Evolutionary conservation across 257 asterid species (phyloP), one percentile per base, ranked within the genome.

Genomic region (Solanum stenotomum): DNA sequence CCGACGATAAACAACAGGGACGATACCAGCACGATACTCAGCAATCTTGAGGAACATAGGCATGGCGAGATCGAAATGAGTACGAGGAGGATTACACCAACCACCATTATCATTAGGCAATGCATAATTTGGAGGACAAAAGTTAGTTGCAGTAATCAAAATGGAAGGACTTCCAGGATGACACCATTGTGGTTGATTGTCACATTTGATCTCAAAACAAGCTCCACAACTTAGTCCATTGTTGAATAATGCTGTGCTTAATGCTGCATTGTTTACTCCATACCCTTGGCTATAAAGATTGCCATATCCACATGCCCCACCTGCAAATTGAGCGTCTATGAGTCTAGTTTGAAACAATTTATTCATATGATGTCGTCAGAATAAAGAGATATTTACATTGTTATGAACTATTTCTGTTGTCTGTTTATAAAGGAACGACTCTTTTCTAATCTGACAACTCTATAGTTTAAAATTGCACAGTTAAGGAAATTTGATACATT

Each of bases 241-340:
- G 93, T 94, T 95, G 92, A 94, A 95, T 65, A 95, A 88, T 25
- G 98, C 96, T 23, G 98, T 94, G 91, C 98, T 94, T 14, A 95
- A 90, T 5, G 98, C 98, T 13, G 91, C 98, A 7, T 93, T 95
- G 92, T 93, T 94, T 72, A 93, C 98, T 44, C 96, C 98, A 89
- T 95, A 94, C 0, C 98, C 98, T 77, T 93, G 96, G 92, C 98
- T 95, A 91, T 95, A 94, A 49, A 95, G 86, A 87, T 95, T 94
- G 6, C 98, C 98, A 74, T 94, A 95, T 20, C 97, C 96, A 78
- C 98, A 94, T 20, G 98, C 96, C 29, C 96, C 95, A 13, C 97
- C 98, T 78, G 14, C 3, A 40, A 77, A 34, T 33, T 16, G 65
- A 56, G 22, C 2, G 23, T 20, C 65, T 56, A 56, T 56, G 65